Conservation (phyloP, 805 yeast species). For the Teunomyces barrocoloradensis region DNA sequence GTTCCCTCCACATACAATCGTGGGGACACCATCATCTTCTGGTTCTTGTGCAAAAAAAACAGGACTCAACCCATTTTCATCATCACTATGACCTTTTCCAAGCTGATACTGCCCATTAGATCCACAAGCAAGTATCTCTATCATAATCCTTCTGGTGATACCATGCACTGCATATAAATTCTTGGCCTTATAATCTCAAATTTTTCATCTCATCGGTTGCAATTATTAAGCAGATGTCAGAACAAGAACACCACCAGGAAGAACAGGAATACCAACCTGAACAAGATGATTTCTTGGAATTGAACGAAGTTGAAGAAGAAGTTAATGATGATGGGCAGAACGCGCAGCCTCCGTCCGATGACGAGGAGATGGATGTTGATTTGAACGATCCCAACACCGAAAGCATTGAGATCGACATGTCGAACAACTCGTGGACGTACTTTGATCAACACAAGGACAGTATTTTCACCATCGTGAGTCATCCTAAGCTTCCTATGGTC, state of each 20-base stretch:
- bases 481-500: constrained; percentile 81
- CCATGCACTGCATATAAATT: neutral
- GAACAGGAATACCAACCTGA: constrained; percentile 12
- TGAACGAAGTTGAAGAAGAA: constrained; percentile 36
- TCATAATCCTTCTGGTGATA: neutral
- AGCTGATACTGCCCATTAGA: constrained; percentile 82
- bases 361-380: constrained; percentile 34
- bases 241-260: constrained; percentile 11
- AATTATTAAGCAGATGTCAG: constrained; percentile 3
- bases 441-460: constrained; percentile 91
- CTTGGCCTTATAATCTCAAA: neutral
- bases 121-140: constrained; percentile 58
- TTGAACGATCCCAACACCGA: constrained; percentile 41
- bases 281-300: constrained; percentile 28
- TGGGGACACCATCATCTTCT: constrained; percentile 9
- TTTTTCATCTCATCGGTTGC: constrained; percentile 4
- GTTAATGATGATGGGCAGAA: constrained; percentile 24
- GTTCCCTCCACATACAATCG: constrained; percentile 78
- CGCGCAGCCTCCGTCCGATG: constrained; percentile 34
- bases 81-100: constrained; percentile 58
- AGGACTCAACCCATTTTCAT: constrained; percentile 19
- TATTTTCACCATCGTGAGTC: constrained; percentile 74
- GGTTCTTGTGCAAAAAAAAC: constrained; percentile 12
- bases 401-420: constrained; percentile 74
- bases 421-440: constrained; percentile 85